phyloP scores from a whole-genome alignment of 2,329 filamentous ascomycete genomes.

The Alternaria sp. region DNA sequence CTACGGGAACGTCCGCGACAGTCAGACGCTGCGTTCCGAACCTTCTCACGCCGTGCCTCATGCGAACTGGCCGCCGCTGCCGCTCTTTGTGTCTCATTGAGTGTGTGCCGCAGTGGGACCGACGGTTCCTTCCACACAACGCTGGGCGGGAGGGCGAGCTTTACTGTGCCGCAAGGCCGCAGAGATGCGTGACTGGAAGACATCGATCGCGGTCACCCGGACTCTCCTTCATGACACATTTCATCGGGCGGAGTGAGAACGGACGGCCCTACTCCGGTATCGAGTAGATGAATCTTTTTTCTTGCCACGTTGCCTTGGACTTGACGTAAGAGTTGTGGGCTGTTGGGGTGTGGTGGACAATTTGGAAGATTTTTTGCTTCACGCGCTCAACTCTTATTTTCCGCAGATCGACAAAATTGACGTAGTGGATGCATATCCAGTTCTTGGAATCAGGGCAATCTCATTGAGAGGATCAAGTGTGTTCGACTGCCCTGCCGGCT shows the following conservation, averaged over 20 bases:
- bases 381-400: not conserved
- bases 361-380: not conserved
- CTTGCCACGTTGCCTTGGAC: not conserved
- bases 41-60: slow-evolving; percentile 8
- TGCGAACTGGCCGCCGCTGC: slow-evolving; percentile 3
- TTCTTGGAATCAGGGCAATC: not conserved
- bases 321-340: not conserved
- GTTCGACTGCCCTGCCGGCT: not conserved
- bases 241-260: not conserved
- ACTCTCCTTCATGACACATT: not conserved
- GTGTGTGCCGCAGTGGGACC: not conserved
- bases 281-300: not conserved
- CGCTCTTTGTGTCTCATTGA: not conserved
- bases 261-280: not conserved
- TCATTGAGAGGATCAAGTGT: not conserved
- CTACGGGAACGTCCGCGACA: slow-evolving; percentile 7
- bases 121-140: not conserved
- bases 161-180: not conserved
- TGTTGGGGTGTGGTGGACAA: not conserved
- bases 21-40: slow-evolving; percentile 2
- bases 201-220: not conserved
- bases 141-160: not conserved
- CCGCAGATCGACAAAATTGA: not conserved
- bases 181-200: not conserved
- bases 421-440: not conserved